Evolutionary conservation across 371 early-diverging fungal genomes (phyloP).

Genomic region (Catenaria anguillulae): DNA sequence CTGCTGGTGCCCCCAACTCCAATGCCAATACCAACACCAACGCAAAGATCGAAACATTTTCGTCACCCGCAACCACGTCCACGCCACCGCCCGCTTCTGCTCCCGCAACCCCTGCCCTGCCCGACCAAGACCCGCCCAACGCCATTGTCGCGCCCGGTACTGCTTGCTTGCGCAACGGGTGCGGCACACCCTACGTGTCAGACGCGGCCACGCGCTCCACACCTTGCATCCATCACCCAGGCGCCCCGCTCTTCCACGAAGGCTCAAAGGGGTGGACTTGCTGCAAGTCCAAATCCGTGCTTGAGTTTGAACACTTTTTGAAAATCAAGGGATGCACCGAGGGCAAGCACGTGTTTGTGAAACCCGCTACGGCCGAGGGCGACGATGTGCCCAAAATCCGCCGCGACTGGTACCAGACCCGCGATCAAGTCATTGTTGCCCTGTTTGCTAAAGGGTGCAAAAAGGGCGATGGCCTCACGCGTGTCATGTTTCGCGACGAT

Average conservation of each 20-base stretch:
- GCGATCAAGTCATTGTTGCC: constrained; percentile 59
- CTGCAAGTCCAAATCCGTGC: constrained; percentile 67
- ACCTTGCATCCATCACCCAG: constrained; percentile 70
- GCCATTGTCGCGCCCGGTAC: constrained; percentile 47
- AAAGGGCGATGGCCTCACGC: constrained; percentile 38
- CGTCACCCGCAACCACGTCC: not conserved
- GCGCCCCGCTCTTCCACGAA: constrained; percentile 22
- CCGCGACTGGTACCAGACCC: constrained; percentile 90
- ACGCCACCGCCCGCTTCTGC: not conserved
- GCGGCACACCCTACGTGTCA: constrained; percentile 47
- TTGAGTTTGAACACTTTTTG: constrained; percentile 94
- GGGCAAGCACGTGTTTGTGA: constrained; percentile 70
- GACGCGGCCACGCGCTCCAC: constrained; percentile 47
- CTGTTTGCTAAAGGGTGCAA: constrained; percentile 82
- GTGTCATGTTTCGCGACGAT: constrained; percentile 39
- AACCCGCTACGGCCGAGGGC: constrained; percentile 15
- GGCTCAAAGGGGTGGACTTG: constrained; percentile 85
- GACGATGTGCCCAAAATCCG: constrained; percentile 54
- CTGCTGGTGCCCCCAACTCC: too few relatives aligned
- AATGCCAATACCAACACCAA: too few relatives aligned
- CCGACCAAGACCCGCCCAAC: constrained; percentile 26
- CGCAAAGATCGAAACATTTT: not conserved
- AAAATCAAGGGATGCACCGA: constrained; percentile 77
- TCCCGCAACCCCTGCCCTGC: constrained; percentile 2
- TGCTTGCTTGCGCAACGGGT: constrained; percentile 68